Evolutionary conservation across 371 early-diverging fungal species (phyloP).

Genomic region (Syncephalastrum racemosum): DNA sequence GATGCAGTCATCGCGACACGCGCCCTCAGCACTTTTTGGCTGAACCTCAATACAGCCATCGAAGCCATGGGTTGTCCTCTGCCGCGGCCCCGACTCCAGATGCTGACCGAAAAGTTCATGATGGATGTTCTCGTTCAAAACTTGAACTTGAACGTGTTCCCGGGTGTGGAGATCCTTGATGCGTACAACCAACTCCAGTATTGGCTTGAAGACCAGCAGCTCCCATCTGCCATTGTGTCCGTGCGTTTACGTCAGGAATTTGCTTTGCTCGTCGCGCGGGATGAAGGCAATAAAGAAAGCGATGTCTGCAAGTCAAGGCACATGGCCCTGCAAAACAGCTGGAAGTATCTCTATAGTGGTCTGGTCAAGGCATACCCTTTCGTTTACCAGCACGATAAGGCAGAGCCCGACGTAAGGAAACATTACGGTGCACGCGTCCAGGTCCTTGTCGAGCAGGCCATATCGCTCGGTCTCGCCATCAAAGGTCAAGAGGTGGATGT

Average conservation of each 20-base stretch:
- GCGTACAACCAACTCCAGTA: slow-evolving; percentile 19
- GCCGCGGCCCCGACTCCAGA: slow-evolving; percentile 17
- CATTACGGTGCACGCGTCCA: slow-evolving; percentile 33
- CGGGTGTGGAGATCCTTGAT: slow-evolving; percentile 23
- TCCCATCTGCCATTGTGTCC: slow-evolving; percentile 5
- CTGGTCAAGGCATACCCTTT: slow-evolving; percentile 41
- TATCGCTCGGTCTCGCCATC: slow-evolving; percentile 42
- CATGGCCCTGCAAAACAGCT: slow-evolving; percentile 26
- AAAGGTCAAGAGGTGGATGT: slow-evolving; percentile 48
- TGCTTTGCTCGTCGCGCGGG: slow-evolving; percentile 20
- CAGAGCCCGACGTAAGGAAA: slow-evolving; percentile 26
- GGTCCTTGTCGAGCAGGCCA: slow-evolving; percentile 36
- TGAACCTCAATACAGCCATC: slow-evolving; percentile 35
- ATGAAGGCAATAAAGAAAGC: slow-evolving; percentile 18
- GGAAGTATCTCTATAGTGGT: slow-evolving; percentile 40
- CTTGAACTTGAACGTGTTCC: slow-evolving; percentile 30
- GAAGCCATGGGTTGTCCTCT: slow-evolving; percentile 33
- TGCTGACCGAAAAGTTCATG: slow-evolving; percentile 53
- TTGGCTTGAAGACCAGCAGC: slow-evolving; percentile 19
- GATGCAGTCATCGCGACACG: slow-evolving; percentile 24
- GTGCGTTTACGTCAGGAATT: slow-evolving; percentile 42
- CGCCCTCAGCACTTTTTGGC: slow-evolving; percentile 37
- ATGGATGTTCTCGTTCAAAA: slow-evolving; percentile 51
- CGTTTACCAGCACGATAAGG: slow-evolving; percentile 31
- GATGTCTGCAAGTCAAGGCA: slow-evolving; percentile 29